These are phyloP conservation scores for Discostella stelligera DNA, from an alignment of 352 stramenopile species.

Conservation along the genomic window DNA sequence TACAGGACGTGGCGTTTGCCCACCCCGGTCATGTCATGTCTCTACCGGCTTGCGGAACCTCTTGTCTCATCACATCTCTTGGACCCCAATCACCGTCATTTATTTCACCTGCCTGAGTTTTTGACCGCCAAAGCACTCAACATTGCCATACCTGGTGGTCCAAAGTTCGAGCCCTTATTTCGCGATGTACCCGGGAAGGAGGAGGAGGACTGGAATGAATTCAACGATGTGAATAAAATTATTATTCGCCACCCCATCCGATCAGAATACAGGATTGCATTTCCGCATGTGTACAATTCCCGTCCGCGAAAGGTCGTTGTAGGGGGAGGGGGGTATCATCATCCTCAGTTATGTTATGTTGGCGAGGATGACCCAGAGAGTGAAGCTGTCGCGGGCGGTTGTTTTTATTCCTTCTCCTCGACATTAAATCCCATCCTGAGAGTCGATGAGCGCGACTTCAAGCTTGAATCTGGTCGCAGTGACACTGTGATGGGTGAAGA, in stretches of 20 bases:
- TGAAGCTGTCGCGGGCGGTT: slow-evolving; percentile 44
- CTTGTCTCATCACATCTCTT: slow-evolving; percentile 93
- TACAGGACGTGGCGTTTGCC: slow-evolving; percentile 97
- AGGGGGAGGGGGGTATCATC: slow-evolving; percentile 87
- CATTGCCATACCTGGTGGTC: slow-evolving; percentile 96
- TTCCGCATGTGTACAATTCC: slow-evolving; percentile 99
- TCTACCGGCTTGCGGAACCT: slow-evolving; percentile 95
- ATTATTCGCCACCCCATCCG: slow-evolving; percentile 98
- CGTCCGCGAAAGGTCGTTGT: slow-evolving; percentile 93
- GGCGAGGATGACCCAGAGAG: slow-evolving; percentile 84
- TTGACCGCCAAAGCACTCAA: slow-evolving; percentile 99
- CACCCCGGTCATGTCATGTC: slow-evolving; percentile 96
- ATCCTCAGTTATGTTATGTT: slow-evolving; percentile 95
- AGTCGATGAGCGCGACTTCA: slow-evolving; percentile 60
- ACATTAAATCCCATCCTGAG: slow-evolving; percentile 95
- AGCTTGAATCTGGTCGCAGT: slow-evolving; percentile 48
- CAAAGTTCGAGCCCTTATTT: slow-evolving; percentile 99
- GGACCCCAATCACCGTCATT: slow-evolving; percentile 94
- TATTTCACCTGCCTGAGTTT: slow-evolving; percentile 96
- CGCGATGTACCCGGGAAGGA: slow-evolving; percentile 94
- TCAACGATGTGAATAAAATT: slow-evolving; percentile 99
- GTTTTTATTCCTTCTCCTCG: slow-evolving; percentile 90
- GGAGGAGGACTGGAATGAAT: slow-evolving; percentile 99
- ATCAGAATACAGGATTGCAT: slow-evolving; percentile 99
- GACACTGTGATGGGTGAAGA: slow-evolving; percentile 52